These are phyloP conservation scores for Aspergillus sp. DNA, from an alignment of 2,329 filamentous ascomycete genomes.

Conservation along the genomic window DNA sequence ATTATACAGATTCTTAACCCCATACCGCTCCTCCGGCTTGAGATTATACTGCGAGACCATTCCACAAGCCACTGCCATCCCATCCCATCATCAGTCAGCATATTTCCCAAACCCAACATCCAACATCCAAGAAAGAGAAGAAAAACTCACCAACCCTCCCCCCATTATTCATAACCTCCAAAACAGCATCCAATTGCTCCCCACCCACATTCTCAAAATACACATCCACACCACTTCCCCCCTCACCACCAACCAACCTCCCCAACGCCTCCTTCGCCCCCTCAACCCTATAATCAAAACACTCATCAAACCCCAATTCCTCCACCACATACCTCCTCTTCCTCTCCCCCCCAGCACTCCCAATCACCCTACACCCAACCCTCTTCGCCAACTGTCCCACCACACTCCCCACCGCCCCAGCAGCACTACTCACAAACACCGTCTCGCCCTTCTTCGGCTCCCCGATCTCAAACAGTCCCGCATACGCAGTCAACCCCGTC, in stretches of 20 bases:
- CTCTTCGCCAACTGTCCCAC: slow-evolving; percentile 85
- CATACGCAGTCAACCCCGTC: slow-evolving; percentile 75
- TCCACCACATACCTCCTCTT: slow-evolving; percentile 75
- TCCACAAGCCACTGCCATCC: slow-evolving; percentile 62
- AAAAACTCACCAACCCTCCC: slow-evolving; percentile 42
- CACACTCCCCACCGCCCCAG: slow-evolving; percentile 77
- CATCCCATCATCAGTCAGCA: neutral
- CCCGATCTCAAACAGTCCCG: slow-evolving; percentile 72
- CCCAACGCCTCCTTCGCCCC: slow-evolving; percentile 66
- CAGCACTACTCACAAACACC: slow-evolving; percentile 78
- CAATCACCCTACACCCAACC: slow-evolving; percentile 76
- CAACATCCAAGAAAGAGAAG: neutral
- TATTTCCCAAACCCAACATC: no score
- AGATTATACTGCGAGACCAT: slow-evolving; percentile 78
- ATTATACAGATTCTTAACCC: slow-evolving; percentile 65
- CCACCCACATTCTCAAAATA: slow-evolving; percentile 82
- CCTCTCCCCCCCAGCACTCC: slow-evolving; percentile 75
- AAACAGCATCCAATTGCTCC: slow-evolving; percentile 69
- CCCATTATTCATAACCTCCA: slow-evolving; percentile 63
- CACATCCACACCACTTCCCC: slow-evolving; percentile 76
- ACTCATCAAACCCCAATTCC: slow-evolving; percentile 69
- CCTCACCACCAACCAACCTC: slow-evolving; percentile 53
- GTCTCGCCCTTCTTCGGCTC: slow-evolving; percentile 75
- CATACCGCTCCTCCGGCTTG: slow-evolving; percentile 57
- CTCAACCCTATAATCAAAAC: slow-evolving; percentile 89